Evolutionary conservation across 2,329 filamentous ascomycete species (phyloP).

Genomic region (Moelleriella libera): DNA sequence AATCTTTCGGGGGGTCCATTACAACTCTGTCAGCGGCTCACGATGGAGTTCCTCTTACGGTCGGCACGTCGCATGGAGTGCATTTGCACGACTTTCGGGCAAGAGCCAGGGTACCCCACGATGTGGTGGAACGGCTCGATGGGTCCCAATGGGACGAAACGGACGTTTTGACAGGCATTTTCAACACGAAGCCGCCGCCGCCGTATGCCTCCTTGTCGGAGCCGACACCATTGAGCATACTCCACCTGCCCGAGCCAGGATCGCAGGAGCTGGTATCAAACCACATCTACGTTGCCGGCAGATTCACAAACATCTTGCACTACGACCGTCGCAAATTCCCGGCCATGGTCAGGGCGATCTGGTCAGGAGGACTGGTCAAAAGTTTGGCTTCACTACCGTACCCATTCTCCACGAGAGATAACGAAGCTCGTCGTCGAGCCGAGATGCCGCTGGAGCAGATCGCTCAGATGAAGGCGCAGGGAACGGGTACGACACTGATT

Average conservation of each 20-base stretch:
- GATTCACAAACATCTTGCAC: constrained; percentile 77
- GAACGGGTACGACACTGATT: constrained; percentile 35
- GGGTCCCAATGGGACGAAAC: constrained; percentile 9
- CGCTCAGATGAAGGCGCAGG: neutral
- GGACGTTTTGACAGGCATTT: constrained; percentile 23
- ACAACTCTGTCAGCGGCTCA: constrained; percentile 64
- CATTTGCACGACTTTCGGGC: constrained; percentile 68
- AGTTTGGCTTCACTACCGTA: constrained; percentile 57
- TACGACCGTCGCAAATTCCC: constrained; percentile 85
- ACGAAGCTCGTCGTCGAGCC: constrained; percentile 40
- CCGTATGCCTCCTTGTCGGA: constrained; percentile 62
- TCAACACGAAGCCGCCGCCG: constrained; percentile 37
- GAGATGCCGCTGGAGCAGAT: constrained; percentile 41
- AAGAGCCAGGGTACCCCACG: constrained; percentile 15
- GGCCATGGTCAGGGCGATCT: constrained; percentile 59
- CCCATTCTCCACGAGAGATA: constrained; percentile 48
- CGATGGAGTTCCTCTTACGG: constrained; percentile 57
- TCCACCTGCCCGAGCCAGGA: constrained; percentile 54
- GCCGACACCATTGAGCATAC: constrained; percentile 67
- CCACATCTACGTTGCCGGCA: constrained; percentile 77
- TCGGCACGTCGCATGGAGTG: constrained; percentile 70
- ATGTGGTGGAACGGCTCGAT: constrained; percentile 22
- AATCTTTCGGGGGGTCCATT: constrained; percentile 68
- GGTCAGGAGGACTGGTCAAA: constrained; percentile 71
- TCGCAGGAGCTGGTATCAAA: constrained; percentile 43